phyloP scores from a whole-genome alignment of 2,329 filamentous ascomycete species.

The Colletotrichum tofieldiae region DNA sequence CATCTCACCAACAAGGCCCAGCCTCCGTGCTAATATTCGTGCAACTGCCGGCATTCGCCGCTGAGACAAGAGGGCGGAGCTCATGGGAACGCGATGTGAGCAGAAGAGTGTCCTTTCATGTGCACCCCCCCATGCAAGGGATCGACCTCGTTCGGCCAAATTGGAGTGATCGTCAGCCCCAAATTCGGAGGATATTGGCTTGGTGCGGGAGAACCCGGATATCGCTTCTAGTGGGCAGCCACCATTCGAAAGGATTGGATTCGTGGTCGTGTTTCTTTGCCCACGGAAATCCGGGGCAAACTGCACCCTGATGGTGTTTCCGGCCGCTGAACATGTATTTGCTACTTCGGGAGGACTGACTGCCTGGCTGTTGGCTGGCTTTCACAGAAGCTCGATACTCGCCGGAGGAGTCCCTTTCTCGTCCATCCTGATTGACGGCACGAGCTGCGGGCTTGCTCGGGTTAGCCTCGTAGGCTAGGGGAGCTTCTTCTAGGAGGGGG shows the following conservation, averaged over 20 bases:
- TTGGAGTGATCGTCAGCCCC: conserved; percentile 19
- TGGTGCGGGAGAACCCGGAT: conserved; percentile 24
- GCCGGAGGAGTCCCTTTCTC: neutral
- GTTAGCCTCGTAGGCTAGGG: too few species aligned
- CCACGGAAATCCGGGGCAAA: neutral
- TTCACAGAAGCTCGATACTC: neutral
- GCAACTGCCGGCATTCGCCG: conserved; percentile 25
- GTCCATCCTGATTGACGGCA: neutral
- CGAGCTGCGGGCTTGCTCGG: neutral
- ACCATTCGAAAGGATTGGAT: conserved; percentile 6
- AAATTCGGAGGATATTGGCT: conserved; percentile 12
- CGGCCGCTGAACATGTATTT: neutral
- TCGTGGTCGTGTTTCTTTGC: conserved; percentile 4
- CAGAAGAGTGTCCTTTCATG: neutral
- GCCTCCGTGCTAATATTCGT: neutral
- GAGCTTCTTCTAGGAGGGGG: neutral
- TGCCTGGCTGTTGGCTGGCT: neutral
- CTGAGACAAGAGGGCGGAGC: conserved; percentile 5
- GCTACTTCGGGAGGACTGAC: neutral
- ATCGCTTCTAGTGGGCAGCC: conserved; percentile 19
- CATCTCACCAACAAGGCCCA: neutral
- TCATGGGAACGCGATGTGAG: conserved; percentile 5
- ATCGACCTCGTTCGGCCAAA: conserved; percentile 28
- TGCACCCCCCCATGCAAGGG: conserved; percentile 16
- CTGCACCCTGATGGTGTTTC: neutral